phyloP scores from a whole-genome alignment of 768 basidiomycete species.

The Sistotremastrum suecicum region DNA sequence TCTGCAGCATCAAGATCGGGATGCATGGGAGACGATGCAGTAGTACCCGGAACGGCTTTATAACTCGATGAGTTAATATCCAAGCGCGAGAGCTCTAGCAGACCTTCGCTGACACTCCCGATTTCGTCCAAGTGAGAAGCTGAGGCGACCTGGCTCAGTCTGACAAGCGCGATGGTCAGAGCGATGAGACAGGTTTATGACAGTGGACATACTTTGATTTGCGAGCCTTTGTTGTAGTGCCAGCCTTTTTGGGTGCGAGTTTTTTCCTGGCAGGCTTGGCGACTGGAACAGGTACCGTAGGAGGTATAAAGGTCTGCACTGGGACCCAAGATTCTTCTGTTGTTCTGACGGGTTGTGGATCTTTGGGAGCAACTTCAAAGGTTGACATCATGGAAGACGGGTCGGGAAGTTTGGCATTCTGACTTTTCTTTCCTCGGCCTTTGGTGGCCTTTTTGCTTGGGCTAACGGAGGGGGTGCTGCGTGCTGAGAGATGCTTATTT shows the following conservation, averaged over 20 bases:
- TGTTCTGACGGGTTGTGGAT: neutral
- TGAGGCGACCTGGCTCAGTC: constrained; percentile 15
- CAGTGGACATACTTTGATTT: constrained; percentile 18
- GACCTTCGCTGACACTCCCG: constrained; percentile 51
- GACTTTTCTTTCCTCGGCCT: constrained; percentile 2
- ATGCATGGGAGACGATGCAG: constrained; percentile 57
- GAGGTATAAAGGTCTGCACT: neutral
- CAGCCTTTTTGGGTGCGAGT: constrained; percentile 11
- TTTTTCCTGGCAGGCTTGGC: constrained; percentile 12
- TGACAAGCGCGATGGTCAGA: constrained; percentile 11
- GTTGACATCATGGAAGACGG: constrained; percentile 6
- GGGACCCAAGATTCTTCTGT: neutral
- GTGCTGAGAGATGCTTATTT: too few relatives aligned
- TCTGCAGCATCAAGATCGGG: constrained; percentile 16
- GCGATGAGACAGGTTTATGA: neutral
- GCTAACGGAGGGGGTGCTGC: too few relatives aligned
- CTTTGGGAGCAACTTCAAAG: constrained; percentile 1
- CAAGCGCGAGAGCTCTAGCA: constrained; percentile 4
- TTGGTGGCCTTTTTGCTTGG: neutral
- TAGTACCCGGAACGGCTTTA: constrained; percentile 50
- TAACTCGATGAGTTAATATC: neutral
- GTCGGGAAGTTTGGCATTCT: constrained; percentile 2
- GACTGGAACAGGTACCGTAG: neutral
- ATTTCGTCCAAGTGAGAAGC: constrained; percentile 33
- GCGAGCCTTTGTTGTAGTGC: constrained; percentile 14